A percentile compares a stretch with the other conserved stretches of the same genome.
phyloP scores from a whole-genome alignment of 768 basidiomycete species.

The Sutorius australiensis region DNA sequence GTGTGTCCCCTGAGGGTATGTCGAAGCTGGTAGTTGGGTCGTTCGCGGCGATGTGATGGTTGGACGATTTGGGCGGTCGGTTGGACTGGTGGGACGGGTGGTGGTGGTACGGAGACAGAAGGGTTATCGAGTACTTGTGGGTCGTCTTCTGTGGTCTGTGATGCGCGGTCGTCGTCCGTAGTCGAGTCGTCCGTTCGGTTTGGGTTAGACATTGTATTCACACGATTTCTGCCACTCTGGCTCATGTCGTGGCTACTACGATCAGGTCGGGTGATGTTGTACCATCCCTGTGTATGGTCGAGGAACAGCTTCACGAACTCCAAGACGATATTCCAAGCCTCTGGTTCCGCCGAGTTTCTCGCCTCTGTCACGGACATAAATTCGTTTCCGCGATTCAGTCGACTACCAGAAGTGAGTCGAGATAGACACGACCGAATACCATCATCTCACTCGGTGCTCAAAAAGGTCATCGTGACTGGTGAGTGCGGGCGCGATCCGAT shows the following conservation, averaged over 20 bases:
- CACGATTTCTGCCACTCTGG: neutral
- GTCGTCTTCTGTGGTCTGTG: conserved; percentile 84
- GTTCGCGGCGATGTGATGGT: conserved; percentile 33
- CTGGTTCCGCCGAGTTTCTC: conserved; percentile 30
- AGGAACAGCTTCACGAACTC: conserved; percentile 15
- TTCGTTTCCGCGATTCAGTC: conserved; percentile 17
- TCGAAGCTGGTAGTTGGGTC: conserved; percentile 66
- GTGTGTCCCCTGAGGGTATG: conserved; percentile 75
- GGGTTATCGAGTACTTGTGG: conserved; percentile 68
- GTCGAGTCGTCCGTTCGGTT: conserved; percentile 41
- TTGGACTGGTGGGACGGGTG: conserved; percentile 29
- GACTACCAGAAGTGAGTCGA: conserved; percentile 29
- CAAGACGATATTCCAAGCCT: conserved; percentile 18
- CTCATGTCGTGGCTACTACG: conserved; percentile 15
- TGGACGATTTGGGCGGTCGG: conserved; percentile 30
- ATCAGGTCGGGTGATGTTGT: neutral
- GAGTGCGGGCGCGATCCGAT: neutral
- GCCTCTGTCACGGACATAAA: conserved; percentile 14
- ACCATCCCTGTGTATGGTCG: neutral
- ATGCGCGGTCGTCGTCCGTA: conserved; percentile 61
- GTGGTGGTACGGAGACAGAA: conserved; percentile 36
- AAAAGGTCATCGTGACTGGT: conserved; percentile 30
- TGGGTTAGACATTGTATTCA: neutral
- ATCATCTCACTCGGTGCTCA: neutral
- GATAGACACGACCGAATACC: neutral